phyloP scores from a whole-genome alignment of 176 grass and related monocot genomes.

The Raddia guianensis region DNA sequence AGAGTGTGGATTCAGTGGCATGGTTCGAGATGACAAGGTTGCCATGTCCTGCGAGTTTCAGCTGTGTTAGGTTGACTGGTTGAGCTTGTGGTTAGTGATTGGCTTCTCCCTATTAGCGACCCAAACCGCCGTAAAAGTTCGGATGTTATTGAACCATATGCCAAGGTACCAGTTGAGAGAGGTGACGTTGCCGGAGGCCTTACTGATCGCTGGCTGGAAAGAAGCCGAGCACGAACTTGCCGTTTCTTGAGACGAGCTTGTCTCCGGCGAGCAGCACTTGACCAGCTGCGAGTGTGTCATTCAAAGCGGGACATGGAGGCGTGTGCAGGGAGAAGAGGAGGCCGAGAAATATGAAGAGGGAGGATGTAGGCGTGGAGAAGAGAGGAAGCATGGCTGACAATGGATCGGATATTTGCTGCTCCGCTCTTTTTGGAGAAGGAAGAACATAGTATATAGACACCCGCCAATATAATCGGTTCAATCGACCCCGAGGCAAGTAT shows the following conservation, averaged over 20 bases:
- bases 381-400: no score
- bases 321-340: constrained; percentile 21
- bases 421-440: no score
- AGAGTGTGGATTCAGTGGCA: constrained; percentile 1
- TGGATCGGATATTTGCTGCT: no score
- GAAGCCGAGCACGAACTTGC: constrained; percentile 44
- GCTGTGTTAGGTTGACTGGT: not conserved
- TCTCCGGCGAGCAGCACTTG: constrained; percentile 24
- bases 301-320: not conserved
- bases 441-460: no score
- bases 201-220: constrained; percentile 23
- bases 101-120: no score
- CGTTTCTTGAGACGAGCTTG: constrained; percentile 32
- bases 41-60: constrained; percentile 27
- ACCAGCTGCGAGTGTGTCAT: constrained; percentile 19
- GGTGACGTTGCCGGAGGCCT: not conserved
- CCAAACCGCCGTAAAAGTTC: no score
- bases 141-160: no score
- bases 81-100: not conserved
- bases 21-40: constrained; percentile 42
- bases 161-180: not conserved
- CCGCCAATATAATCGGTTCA: no score
- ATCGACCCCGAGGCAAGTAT: no score
- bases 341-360: constrained; percentile 7
- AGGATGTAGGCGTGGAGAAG: no score